A percentile compares a stretch with the other conserved stretches of the same genome.
phyloP scores from a whole-genome alignment of 2,329 filamentous ascomycete species.

The Ophidiomyces ophidiicola region DNA sequence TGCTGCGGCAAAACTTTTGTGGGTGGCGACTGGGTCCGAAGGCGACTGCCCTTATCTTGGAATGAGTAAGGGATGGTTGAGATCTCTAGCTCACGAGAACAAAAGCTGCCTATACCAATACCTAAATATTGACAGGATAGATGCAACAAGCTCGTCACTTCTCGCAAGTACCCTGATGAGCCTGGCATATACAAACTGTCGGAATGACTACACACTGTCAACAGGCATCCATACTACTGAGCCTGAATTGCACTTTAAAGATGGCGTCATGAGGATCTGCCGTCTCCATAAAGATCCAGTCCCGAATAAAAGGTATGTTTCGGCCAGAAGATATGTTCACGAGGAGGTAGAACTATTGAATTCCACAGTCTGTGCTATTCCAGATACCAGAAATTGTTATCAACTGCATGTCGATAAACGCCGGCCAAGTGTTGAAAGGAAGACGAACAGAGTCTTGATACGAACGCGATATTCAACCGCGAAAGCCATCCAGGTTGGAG shows the following conservation, averaged over 20 bases:
- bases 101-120: not conserved
- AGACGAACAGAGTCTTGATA: too few relatives aligned
- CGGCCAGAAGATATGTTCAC: not conserved
- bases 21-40: constrained; percentile 1
- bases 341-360: not conserved
- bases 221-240: not conserved
- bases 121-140: not conserved
- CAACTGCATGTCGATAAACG: not conserved
- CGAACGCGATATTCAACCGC: not conserved
- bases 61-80: constrained; percentile 2
- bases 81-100: not conserved
- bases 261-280: constrained; percentile 6
- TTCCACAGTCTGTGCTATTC: not conserved
- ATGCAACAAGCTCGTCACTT: not conserved
- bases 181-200: not conserved
- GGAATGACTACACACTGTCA: constrained; percentile 1
- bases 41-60: not conserved
- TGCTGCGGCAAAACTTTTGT: not conserved
- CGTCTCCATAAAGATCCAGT: not conserved
- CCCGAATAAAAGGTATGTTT: not conserved
- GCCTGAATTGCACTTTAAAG: not conserved
- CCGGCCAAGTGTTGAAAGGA: too few relatives aligned
- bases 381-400: not conserved
- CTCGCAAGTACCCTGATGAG: constrained; percentile 1
- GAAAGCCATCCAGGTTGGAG: not conserved